Base-by-base conservation (phyloP, 1,284 basidiomycete genomes). In the Heterobasidion occidentale region DNA sequence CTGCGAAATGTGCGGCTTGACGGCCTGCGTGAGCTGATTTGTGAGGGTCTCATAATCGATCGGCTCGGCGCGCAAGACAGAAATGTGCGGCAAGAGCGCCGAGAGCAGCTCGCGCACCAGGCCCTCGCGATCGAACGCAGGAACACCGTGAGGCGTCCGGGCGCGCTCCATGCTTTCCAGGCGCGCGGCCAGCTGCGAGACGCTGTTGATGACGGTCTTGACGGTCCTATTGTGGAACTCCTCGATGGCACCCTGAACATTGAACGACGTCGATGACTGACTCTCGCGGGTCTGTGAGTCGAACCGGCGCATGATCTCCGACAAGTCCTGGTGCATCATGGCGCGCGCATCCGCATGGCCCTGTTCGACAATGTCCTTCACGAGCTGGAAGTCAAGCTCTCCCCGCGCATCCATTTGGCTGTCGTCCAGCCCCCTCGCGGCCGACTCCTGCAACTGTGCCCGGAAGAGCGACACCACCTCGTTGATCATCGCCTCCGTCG, bases 1-100 rank as follows among this genome's bases (percentile, higher is more conserved):
- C 63, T 92, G 89, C 2, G 86, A 80, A 20, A 92, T 91, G 63
- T 92, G 87, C 8, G 90, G 90, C 65, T 92, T 92, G 64, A 92
- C 90, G 1, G 90, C 87, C 67, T 92, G 87, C 14, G 86, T 79
- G 14, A 92, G 79, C 61, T 83, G 81, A 38, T 72, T 73, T 1
- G 90, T 92, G 57, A 92, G 73, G 59, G 77, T 76, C 46, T 91
- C 87, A 63, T 92, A 88, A 65, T 92, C 88, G 53, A 92, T 75
- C 11, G 80, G 74, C 52, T 88, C 86, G 19, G 78, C 71, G 36
- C 78, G 82, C 20, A 86, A 64, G 1, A 81, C 74, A 3, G 74
- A 69, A 12, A 92, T 70, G 52, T 81, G 75, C 0, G 90, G 90
- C n/a, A 74, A 68, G 45, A 92, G 70, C 14, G 76, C 77, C 52